A percentile compares a stretch with the other conserved stretches of the same genome.
Evolutionary conservation across 139 green algal species (phyloP).

Genomic region (Tetradesmus obliquus): DNA sequence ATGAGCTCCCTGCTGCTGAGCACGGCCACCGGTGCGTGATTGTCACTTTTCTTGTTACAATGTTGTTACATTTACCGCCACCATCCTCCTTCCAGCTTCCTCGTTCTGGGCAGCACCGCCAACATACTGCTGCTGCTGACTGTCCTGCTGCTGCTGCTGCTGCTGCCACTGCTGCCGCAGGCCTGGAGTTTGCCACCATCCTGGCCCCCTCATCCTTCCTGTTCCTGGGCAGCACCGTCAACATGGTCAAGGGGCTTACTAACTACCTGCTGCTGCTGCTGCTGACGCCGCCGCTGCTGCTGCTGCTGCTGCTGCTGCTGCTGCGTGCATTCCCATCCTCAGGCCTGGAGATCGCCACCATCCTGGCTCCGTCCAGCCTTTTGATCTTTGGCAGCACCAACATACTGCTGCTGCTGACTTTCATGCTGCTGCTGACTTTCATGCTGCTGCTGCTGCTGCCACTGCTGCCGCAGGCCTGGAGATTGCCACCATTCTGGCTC

Average conservation of each 20-base stretch:
- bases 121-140: no score
- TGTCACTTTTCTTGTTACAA: not conserved
- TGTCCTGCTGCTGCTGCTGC: constrained; percentile 41
- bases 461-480: constrained; percentile 53
- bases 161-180: constrained; percentile 7
- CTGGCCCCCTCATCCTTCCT: constrained; percentile 69
- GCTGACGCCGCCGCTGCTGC: no score
- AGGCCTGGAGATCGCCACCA: constrained; percentile 69
- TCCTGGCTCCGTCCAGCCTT: constrained; percentile 63
- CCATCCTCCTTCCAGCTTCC: not conserved
- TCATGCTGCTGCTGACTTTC: no score
- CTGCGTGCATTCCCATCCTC: not conserved
- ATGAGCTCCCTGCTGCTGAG: constrained; percentile 61
- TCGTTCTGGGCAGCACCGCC: no score
- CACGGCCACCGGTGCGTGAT: constrained; percentile 22
- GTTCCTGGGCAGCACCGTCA: constrained; percentile 67
- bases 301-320: not conserved
- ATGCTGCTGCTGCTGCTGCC: not conserved
- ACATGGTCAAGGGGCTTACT: constrained; percentile 74
- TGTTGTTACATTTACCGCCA: not conserved
- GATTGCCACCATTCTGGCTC: constrained; percentile 17
- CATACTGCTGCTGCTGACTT: no score
- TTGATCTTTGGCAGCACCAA: constrained; percentile 57
- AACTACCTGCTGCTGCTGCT: constrained; percentile 41
- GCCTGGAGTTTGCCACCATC: constrained; percentile 75